These are phyloP conservation scores for Parachlorella kessleri DNA, from an alignment of 139 green algal species.

Conservation along the genomic window DNA sequence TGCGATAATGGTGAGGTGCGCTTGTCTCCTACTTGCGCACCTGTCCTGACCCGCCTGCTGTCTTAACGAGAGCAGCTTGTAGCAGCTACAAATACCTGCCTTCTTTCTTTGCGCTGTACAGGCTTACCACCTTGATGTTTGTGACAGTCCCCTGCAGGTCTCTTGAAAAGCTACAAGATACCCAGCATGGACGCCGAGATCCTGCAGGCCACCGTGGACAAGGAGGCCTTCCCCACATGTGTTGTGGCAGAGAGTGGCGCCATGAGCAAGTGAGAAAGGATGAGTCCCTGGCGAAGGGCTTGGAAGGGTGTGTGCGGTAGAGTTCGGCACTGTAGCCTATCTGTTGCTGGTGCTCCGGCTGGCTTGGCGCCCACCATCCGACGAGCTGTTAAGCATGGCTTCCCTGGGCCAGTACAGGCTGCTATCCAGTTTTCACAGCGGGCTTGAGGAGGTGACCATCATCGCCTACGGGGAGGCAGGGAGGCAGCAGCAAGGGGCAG, in stretches of 20 bases:
- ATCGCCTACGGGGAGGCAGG: conserved; percentile 49
- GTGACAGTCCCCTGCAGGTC: conserved; percentile 43
- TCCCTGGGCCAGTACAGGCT: conserved; percentile 56
- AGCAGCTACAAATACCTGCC: background rate
- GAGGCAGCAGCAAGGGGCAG: background rate
- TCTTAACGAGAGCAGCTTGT: background rate
- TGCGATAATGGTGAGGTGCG: conserved; percentile 60
- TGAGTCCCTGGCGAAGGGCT: too few relatives aligned
- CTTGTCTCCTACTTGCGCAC: background rate
- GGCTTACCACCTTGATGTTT: background rate
- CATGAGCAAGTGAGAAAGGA: conserved; percentile 2
- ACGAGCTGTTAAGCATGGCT: too few relatives aligned
- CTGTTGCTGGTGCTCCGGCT: too few relatives aligned
- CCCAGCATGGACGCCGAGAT: conserved; percentile 62
- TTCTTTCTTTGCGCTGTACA: background rate
- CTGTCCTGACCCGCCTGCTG: background rate
- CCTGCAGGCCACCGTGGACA: conserved; percentile 67
- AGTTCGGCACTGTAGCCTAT: too few relatives aligned
- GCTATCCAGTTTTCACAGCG: conserved; percentile 70
- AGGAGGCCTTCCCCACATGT: conserved; percentile 53
- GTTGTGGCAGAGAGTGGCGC: conserved; percentile 58
- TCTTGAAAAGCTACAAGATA: conserved; percentile 69
- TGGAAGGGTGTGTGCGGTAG: too few relatives aligned
- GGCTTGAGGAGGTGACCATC: conserved; percentile 73
- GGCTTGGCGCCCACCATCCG: too few relatives aligned